Base-by-base conservation (phyloP, 345 rosid species). In the Gossypium rotundifolium region DNA sequence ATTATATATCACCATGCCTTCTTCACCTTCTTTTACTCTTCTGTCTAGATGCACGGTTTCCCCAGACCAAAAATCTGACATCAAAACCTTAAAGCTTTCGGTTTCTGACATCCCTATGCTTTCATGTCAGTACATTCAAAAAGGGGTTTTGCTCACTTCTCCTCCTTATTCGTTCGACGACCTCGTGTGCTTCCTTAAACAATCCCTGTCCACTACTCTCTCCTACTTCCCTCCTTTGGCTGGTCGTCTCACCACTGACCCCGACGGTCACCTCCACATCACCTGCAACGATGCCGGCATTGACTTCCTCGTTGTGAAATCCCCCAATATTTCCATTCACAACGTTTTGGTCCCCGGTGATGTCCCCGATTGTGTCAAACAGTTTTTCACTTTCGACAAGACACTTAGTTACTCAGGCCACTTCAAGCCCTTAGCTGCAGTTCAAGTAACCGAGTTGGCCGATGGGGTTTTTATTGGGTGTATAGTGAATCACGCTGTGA, bases 81-180 rank as follows among this genome's bases (percentile, higher is more conserved):
- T 75, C 53, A 62, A 64, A 67, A 16, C 89, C 58, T 78, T 90
- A 9, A 85, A 84, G 78, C 97, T 95, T 78, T 91, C 96, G 9
- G 97, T 93, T 69, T 95, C 99, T 40, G 99, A 95, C 78, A 85
- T 93, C 51, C 98, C 97, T 25, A 95, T 95, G 99, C 94, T 95
- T 63, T 90, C 99, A 2, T 95, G 99, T 71, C 99, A 95, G 25
- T 95, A 95, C 83, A 95, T 95, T 76, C 99, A 95, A 42, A 95
- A 95, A 81, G 99, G 99, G 0, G 89, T 93, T 40, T 92, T 95
- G 75, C 83, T 95, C 61, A 3, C 85, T 0, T 73, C 70, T 49
- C 84, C 96, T 10, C 85, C 88, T 42, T 87, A 64, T 76, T 77
- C 87, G 64, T 64, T 84, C 75, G 71, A 83, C 29, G 82, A 84